These are phyloP conservation scores for Erysimum cheiranthoides DNA, from an alignment of 345 rosid species.

Conservation along the genomic window DNA sequence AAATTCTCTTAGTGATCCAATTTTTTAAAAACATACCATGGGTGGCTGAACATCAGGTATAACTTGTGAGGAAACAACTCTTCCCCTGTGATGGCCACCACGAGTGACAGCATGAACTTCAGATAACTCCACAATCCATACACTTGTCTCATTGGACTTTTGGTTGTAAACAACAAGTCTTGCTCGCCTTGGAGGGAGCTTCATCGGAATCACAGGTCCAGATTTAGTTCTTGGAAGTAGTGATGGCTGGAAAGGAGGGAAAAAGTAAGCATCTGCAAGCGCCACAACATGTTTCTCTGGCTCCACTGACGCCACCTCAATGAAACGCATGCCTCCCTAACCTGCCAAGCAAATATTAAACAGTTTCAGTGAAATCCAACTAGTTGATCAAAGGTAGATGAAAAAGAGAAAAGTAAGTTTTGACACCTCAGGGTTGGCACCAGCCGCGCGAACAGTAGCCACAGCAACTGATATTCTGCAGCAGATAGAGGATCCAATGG, in stretches of 20 bases:
- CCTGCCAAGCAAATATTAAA: constrained; percentile 52
- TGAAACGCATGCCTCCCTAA: constrained; percentile 92
- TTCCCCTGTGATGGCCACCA: constrained; percentile 96
- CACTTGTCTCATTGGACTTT: constrained; percentile 80
- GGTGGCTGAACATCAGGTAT: constrained; percentile 94
- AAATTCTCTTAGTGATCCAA: constrained; percentile 30
- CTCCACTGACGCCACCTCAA: constrained; percentile 84
- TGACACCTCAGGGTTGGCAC: constrained; percentile 87
- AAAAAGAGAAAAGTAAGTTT: constrained; percentile 1
- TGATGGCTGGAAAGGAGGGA: constrained; percentile 95
- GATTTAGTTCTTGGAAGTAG: constrained; percentile 81
- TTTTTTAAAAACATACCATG: constrained; percentile 61
- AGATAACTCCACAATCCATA: constrained; percentile 83
- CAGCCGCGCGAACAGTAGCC: constrained; percentile 92
- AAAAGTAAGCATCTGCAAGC: constrained; percentile 89
- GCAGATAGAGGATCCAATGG: constrained; percentile 91
- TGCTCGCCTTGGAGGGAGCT: constrained; percentile 89
- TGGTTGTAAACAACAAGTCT: constrained; percentile 83
- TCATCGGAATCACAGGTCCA: constrained; percentile 82
- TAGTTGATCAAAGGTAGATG: neutral
- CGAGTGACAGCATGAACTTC: constrained; percentile 92
- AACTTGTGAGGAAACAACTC: constrained; percentile 74
- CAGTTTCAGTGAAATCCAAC: constrained; percentile 16
- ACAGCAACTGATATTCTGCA: constrained; percentile 92
- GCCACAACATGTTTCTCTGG: constrained; percentile 88